Conservation (phyloP, 164 flowering plant species). For the Aristolochia contorta region DNA sequence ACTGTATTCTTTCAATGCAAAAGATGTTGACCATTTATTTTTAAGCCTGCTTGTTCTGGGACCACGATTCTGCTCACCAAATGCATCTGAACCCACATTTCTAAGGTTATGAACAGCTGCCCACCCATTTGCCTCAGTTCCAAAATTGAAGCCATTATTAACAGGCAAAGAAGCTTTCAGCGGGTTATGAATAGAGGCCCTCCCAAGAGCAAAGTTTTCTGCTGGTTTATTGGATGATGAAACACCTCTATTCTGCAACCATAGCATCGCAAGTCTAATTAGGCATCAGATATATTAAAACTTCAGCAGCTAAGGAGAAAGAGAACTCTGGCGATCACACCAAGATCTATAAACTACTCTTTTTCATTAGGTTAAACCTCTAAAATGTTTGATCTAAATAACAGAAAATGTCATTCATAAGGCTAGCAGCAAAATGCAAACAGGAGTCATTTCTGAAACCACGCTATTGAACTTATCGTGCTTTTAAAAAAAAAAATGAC, state of each 20-base stretch:
- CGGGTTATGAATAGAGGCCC: constrained; percentile 23
- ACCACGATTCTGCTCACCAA: constrained; percentile 60
- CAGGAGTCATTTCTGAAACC: too few species aligned
- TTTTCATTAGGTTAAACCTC: too few species aligned
- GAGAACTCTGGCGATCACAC: too few species aligned
- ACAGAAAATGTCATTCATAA: too few species aligned
- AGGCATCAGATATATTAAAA: too few species aligned
- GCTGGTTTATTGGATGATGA: constrained; percentile 23
- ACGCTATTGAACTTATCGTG: too few species aligned
- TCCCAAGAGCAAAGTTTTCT: constrained; percentile 27
- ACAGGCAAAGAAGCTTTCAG: constrained; percentile 26
- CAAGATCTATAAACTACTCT: too few species aligned
- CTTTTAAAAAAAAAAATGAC: too few species aligned
- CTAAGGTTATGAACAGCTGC: constrained; percentile 28
- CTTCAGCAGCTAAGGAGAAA: too few species aligned
- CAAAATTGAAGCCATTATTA: constrained; percentile 27
- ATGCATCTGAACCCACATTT: constrained; percentile 28
- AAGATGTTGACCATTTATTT: constrained; percentile 25
- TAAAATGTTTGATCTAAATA: too few species aligned
- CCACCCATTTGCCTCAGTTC: constrained; percentile 25
- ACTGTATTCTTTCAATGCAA: constrained; percentile 43
- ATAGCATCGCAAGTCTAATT: background rate
- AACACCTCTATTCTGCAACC: constrained; percentile 38
- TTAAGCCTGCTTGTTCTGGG: constrained; percentile 49
- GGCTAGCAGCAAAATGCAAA: too few species aligned